These are phyloP conservation scores for Wickerhamomyces bisporus DNA, from an alignment of 805 yeast species.

Conservation along the genomic window DNA sequence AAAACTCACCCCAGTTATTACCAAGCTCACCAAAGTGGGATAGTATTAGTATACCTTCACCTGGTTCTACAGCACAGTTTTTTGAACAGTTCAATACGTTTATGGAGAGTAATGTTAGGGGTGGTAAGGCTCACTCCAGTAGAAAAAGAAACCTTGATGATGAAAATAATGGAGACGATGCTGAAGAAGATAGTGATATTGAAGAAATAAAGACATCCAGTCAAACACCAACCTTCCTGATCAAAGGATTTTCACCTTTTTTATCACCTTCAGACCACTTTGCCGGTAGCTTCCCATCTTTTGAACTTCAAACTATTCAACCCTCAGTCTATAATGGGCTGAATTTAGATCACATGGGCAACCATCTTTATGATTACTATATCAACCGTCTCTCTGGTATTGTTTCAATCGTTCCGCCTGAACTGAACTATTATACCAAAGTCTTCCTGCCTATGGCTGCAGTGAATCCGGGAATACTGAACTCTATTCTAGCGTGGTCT, in stretches of 20 bases:
- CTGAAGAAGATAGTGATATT: slow-evolving; percentile 1
- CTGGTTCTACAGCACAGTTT: slow-evolving; percentile 7
- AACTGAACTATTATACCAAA: slow-evolving; percentile 45
- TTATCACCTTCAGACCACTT: background rate
- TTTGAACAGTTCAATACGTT: slow-evolving; percentile 19
- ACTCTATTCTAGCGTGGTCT: slow-evolving; percentile 56
- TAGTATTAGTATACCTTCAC: slow-evolving; percentile 2
- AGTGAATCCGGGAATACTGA: slow-evolving; percentile 42
- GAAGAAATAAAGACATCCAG: background rate
- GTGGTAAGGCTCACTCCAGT: slow-evolving; percentile 7
- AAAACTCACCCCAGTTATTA: slow-evolving; percentile 10
- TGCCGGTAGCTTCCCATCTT: slow-evolving; percentile 7
- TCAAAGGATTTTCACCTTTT: slow-evolving; percentile 1
- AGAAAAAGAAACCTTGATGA: slow-evolving; percentile 13
- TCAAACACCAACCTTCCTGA: slow-evolving; percentile 1
- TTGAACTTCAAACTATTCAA: slow-evolving; percentile 13
- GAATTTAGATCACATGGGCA: slow-evolving; percentile 38
- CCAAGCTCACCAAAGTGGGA: slow-evolving; percentile 15
- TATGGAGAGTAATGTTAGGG: slow-evolving; percentile 22
- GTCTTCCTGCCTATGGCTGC: slow-evolving; percentile 50
- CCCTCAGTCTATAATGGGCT: slow-evolving; percentile 19
- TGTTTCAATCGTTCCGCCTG: slow-evolving; percentile 43
- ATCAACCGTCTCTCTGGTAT: slow-evolving; percentile 41
- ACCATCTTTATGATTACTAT: slow-evolving; percentile 44
- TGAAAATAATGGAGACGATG: background rate